A percentile compares a stretch with the other conserved stretches of the same genome.
Conservation (phyloP, 169 alveolate species). For the Miamiensis avidus region DNA sequence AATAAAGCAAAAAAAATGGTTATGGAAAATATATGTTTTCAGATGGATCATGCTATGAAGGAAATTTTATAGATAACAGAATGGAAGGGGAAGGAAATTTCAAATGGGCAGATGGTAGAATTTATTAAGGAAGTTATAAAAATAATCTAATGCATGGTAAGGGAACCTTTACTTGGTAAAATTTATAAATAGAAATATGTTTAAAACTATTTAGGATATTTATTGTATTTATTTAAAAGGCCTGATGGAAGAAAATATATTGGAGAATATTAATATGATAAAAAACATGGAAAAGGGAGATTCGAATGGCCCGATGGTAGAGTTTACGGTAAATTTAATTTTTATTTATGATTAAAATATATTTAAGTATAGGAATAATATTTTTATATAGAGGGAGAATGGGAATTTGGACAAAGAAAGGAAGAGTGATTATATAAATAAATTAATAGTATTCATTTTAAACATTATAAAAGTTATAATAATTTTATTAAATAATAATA, state of each 20-base stretch:
- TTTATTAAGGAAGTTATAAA: slow-evolving; percentile 12
- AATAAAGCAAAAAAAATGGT: slow-evolving; percentile 24
- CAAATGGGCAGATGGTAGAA: slow-evolving; percentile 21
- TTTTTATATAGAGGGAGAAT: not conserved
- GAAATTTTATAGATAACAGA: slow-evolving; percentile 20
- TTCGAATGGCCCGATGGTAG: slow-evolving; percentile 60
- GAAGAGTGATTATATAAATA: too few species aligned
- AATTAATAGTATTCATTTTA: too few species aligned
- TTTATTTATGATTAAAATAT: too few species aligned
- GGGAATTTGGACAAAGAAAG: not conserved
- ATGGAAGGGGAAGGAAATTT: slow-evolving; percentile 21
- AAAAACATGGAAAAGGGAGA: slow-evolving; percentile 55
- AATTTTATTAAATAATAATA: too few species aligned
- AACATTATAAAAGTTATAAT: too few species aligned
- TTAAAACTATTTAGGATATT: too few species aligned
- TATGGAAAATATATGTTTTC: slow-evolving; percentile 8
- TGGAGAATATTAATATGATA: slow-evolving; percentile 50
- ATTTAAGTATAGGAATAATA: too few species aligned
- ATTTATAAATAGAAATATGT: too few species aligned
- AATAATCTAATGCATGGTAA: slow-evolving; percentile 21
- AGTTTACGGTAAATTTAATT: not conserved
- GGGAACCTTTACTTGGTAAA: slow-evolving; percentile 14
- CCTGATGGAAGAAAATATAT: slow-evolving; percentile 6
- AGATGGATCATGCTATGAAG: slow-evolving; percentile 28
- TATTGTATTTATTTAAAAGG: not conserved